phyloP scores from a whole-genome alignment of 2,329 filamentous ascomycete species.

The Aspergillus sp. region DNA sequence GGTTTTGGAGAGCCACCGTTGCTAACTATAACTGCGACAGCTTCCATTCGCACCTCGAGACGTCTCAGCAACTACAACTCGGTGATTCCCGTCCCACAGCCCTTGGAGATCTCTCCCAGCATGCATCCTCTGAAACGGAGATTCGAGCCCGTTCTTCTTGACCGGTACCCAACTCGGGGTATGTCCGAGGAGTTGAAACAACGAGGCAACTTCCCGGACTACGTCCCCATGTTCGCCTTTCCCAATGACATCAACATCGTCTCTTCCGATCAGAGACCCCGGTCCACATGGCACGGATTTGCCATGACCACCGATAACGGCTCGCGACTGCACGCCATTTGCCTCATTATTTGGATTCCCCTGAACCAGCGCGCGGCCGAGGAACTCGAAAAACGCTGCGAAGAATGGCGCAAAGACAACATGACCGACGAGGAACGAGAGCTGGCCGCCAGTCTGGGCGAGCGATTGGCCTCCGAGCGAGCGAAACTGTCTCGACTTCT shows the following conservation, averaged over 20 bases:
- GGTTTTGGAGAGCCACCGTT: neutral
- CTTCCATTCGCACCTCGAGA: conserved; percentile 76
- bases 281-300: conserved; percentile 98
- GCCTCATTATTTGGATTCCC: conserved; percentile 89
- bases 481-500: conserved; percentile 87
- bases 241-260: conserved; percentile 97
- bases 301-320: conserved; percentile 95
- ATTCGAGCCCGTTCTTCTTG: conserved; percentile 94
- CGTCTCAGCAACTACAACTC: conserved; percentile 97
- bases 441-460: conserved; percentile 84
- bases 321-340: conserved; percentile 87
- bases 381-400: conserved; percentile 70
- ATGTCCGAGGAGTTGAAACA: conserved; percentile 76
- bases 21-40: conserved; percentile 36
- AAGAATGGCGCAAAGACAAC: conserved; percentile 83
- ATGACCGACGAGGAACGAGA: conserved; percentile 99
- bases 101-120: conserved; percentile 80
- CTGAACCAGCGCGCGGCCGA: conserved; percentile 78
- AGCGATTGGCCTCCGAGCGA: conserved; percentile 80
- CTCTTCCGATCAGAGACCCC: conserved; percentile 86
- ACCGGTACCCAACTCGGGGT: conserved; percentile 84
- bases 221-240: conserved; percentile 98
- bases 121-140: conserved; percentile 94
- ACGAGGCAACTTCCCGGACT: conserved; percentile 88
- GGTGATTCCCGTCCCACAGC: conserved; percentile 90